Conservation (phyloP, 2,329 filamentous ascomycete species). For the Hirsutella rhossiliensis region DNA sequence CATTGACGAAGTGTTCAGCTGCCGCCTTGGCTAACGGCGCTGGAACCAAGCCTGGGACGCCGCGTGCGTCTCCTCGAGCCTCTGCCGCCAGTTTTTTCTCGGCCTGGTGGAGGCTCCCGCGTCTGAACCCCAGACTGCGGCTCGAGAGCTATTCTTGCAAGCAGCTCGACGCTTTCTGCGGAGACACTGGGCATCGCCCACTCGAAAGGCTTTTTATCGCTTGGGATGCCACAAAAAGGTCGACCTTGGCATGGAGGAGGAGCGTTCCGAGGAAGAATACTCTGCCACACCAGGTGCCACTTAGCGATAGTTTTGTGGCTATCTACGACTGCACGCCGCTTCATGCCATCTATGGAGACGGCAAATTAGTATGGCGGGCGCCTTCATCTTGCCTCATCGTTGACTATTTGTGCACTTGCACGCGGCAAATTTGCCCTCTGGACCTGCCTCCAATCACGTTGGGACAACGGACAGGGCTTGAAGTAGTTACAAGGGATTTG, state of each 20-base stretch:
- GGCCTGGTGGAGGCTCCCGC: conserved; percentile 11
- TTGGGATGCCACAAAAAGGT: conserved; percentile 8
- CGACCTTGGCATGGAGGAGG: background rate
- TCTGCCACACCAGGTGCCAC: no score
- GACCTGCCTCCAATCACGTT: background rate
- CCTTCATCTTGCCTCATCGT: conserved; percentile 9
- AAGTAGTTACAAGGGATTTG: conserved; percentile 8
- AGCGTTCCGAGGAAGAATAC: no score
- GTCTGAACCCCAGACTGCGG: background rate
- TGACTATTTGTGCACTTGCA: conserved; percentile 10
- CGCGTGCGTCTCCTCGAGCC: conserved; percentile 6
- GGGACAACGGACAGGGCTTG: background rate
- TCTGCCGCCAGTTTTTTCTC: conserved; percentile 15
- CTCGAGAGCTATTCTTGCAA: conserved; percentile 5
- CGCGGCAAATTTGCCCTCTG: conserved; percentile 9
- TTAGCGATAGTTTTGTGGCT: no score
- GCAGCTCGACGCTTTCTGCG: conserved; percentile 6
- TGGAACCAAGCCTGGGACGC: conserved; percentile 15
- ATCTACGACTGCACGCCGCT: no score
- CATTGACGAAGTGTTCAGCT: conserved; percentile 13
- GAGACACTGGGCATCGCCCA: conserved; percentile 3
- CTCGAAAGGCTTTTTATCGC: conserved; percentile 2
- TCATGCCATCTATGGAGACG: background rate
- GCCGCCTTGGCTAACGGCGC: conserved; percentile 11
- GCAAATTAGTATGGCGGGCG: conserved; percentile 16